Base-by-base conservation (phyloP, 768 basidiomycete genomes). In the Trametes coccinea region DNA sequence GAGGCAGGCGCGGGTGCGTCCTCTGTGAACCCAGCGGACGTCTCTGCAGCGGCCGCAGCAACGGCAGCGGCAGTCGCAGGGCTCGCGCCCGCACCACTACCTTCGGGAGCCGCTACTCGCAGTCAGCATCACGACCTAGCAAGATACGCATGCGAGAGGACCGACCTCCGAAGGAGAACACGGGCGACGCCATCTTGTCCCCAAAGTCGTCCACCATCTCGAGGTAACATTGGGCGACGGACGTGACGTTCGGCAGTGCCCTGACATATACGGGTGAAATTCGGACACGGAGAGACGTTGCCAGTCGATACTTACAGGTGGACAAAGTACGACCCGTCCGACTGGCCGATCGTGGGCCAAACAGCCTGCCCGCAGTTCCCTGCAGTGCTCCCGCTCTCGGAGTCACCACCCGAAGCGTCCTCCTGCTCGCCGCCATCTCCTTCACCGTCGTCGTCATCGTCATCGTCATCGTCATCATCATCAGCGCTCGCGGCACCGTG, bases 131-230 rank as follows among this genome's bases (percentile, higher is more conserved):
- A 22, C 22, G 22, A 22, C 22, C 22, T 22, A 22, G 22, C 22
- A 22, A 22, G 22, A 22, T 22, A 22, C 22, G 22, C 22, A 22
- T 22, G 22, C 4, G 30, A 29, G 14, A 13, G 29, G 9, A 66
- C 75, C 60, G 59, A 73, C 74, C 64, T 52, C 66, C 69, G 31
- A 75, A 64, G 31, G 65, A 66, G 57, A 76, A 76, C 8, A 58
- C 56, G 2, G 75, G 73, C 0, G 75, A 76, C 3, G 61, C 53
- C 50, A 62, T 63, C 5, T 51, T 64, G 39, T 67, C 54, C 1
- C 72, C 74, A 43, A 67, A 68, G 43, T 70, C 66, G 60, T 73
- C 71, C 33, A 69, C 66, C 70, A 76, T 72, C 53, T 64, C 63
- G 14, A 76, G 62, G 51, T 67, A 73, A 59, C 66, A 74, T 0